A percentile compares a stretch with the other conserved stretches of the same genome.
Conservation (phyloP, 2,329 filamentous ascomycete species). For the Cordyceps javanica region DNA sequence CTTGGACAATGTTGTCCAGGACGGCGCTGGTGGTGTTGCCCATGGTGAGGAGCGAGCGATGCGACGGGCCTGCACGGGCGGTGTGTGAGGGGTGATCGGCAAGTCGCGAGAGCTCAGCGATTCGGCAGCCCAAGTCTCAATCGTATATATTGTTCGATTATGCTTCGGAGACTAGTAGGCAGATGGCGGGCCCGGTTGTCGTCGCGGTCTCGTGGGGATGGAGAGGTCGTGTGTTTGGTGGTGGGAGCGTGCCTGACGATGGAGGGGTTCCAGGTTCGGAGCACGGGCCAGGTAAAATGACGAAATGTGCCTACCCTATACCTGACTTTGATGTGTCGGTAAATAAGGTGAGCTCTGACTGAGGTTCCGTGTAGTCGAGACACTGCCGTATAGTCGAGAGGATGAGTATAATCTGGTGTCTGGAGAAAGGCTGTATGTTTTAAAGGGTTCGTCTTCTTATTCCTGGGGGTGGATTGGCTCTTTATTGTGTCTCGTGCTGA, state of each 20-base stretch:
- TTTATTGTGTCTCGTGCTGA: too few relatives aligned
- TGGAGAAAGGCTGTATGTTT: too few relatives aligned
- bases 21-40: slow-evolving; percentile 67
- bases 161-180: neutral
- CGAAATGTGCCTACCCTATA: slow-evolving; percentile 4
- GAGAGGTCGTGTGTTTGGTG: neutral
- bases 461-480: too few relatives aligned
- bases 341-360: too few relatives aligned
- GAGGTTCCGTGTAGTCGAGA: too few relatives aligned
- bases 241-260: neutral
- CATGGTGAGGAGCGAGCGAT: slow-evolving; percentile 36
- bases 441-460: too few relatives aligned
- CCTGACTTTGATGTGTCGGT: too few relatives aligned
- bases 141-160: neutral
- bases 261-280: slow-evolving; percentile 6
- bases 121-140: neutral
- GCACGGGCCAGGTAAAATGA: neutral
- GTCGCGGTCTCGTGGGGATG: slow-evolving; percentile 1
- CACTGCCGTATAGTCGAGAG: too few relatives aligned
- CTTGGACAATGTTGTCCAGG: slow-evolving; percentile 92
- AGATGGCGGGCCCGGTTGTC: neutral
- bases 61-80: neutral
- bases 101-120: neutral
- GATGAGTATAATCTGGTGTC: too few relatives aligned
- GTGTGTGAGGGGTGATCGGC: neutral